Evolutionary conservation across 352 stramenopile species (phyloP).

Genomic region (Phytophthora pinifolia): DNA sequence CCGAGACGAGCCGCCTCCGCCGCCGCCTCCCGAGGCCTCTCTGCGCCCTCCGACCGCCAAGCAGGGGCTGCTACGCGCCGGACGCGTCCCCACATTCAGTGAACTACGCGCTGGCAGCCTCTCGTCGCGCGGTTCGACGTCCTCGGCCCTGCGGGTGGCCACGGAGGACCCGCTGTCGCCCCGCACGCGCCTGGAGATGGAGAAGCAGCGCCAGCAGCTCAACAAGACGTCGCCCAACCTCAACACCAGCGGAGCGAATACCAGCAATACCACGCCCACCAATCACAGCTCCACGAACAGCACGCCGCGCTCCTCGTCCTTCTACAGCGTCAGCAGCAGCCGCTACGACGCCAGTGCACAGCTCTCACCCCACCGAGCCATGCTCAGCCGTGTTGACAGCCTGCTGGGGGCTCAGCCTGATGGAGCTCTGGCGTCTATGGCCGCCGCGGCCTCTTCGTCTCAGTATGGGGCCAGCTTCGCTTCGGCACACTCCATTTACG

Average conservation of each 20-base stretch:
- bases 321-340: conserved; percentile 27
- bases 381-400: conserved; percentile 64
- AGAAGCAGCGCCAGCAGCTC: conserved; percentile 43
- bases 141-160: conserved; percentile 16
- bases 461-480: conserved; percentile 15
- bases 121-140: conserved; percentile 10
- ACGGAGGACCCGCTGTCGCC: conserved; percentile 49
- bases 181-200: conserved; percentile 44
- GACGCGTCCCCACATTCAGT: conserved; percentile 24
- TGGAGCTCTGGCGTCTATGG: not conserved
- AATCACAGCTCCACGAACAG: conserved; percentile 28
- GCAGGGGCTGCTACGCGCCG: not conserved
- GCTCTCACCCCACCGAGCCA: conserved; percentile 64
- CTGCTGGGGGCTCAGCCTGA: conserved; percentile 33
- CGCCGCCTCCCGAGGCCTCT: conserved; percentile 25
- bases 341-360: conserved; percentile 16
- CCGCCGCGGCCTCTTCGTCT: conserved; percentile 10
- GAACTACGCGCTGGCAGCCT: conserved; percentile 23
- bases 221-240: conserved; percentile 9
- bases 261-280: conserved; percentile 33
- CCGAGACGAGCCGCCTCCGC: conserved; percentile 29
- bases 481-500: conserved; percentile 11
- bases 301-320: conserved; percentile 27
- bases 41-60: conserved; percentile 8
- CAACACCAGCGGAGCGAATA: conserved; percentile 27